phyloP scores from a whole-genome alignment of 2,329 filamentous ascomycete species.

The Claviceps sp. region DNA sequence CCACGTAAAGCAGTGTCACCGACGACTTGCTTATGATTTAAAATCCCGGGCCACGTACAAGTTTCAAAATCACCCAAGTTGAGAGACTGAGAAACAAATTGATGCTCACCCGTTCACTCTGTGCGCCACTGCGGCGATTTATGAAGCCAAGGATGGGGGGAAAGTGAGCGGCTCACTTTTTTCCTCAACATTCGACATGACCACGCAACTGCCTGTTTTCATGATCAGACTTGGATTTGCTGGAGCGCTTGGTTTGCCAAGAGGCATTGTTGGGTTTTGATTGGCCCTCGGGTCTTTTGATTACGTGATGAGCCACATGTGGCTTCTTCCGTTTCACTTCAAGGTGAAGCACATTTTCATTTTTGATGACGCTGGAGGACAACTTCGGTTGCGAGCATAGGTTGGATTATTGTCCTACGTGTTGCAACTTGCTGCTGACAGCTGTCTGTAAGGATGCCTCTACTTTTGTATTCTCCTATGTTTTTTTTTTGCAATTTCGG shows the following conservation, averaged over 20 bases:
- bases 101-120: neutral
- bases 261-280: neutral
- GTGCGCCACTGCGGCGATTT: neutral
- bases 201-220: neutral
- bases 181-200: neutral
- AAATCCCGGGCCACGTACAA: neutral
- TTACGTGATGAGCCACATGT: slow-evolving; percentile 7
- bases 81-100: neutral
- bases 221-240: slow-evolving; percentile 3
- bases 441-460: too few species aligned
- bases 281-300: slow-evolving; percentile 2
- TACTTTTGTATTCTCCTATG: too few species aligned
- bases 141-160: neutral
- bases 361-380: too few species aligned
- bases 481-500: too few species aligned
- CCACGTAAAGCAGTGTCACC: neutral
- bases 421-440: too few species aligned
- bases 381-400: too few species aligned
- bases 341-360: too few species aligned
- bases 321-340: neutral
- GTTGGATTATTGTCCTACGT: too few species aligned
- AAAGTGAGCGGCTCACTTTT: slow-evolving; percentile 3
- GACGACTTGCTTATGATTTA: neutral
- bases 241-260: neutral
- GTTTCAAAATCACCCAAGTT: neutral